Base-by-base conservation (phyloP, 192 early-diverging fungal species). In the Entomortierella parvispora region DNA sequence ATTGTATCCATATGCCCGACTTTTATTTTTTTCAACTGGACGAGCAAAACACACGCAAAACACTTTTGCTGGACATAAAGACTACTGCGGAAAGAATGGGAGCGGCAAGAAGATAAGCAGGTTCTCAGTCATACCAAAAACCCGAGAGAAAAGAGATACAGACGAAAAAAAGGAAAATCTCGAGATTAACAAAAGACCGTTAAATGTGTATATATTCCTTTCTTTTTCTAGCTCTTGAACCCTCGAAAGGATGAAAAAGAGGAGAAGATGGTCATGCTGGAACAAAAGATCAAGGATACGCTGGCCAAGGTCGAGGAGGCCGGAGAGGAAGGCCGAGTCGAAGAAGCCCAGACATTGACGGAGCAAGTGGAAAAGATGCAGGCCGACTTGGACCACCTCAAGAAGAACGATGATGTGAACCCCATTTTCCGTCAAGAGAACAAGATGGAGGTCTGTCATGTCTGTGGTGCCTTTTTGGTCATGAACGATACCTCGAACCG, bases 391-490 rank as follows among this genome's bases (percentile, higher is more conserved):
- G 64, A 71, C 2, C 69, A 70, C 43, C 62, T 68, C 44, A 79
- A 63, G 47, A 50, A 78, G 58, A 82, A 78, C 60, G 83, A 84
- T 76, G 86, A 68, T 68, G 87, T 69, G 23, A 89, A 89, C 49
- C 89, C 89, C 11, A 82, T 90, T 76, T 87, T 89, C 45, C 86
- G 89, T 55, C 87, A 89, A 54, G 91, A 93, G 31, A 90, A 91
- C 65, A 81, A 87, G 22, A 87, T 94, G 82, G 87, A 91, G 58
- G 90, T 95, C 23, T 95, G 94, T 71, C 88, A 92, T 56, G 91
- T 95, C 28, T 95, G 94, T 76, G 91, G 91, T 43, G 94, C 93
- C 7, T 91, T 93, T 43, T 76, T 95, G 57, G 94, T 95, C 42
- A 88, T 90, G 47, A 92, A 93, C 66, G 94, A 95, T 66, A 88